Conservation (phyloP, 441 rosid genomes). For the Cnidoscolus chayamansa region DNA sequence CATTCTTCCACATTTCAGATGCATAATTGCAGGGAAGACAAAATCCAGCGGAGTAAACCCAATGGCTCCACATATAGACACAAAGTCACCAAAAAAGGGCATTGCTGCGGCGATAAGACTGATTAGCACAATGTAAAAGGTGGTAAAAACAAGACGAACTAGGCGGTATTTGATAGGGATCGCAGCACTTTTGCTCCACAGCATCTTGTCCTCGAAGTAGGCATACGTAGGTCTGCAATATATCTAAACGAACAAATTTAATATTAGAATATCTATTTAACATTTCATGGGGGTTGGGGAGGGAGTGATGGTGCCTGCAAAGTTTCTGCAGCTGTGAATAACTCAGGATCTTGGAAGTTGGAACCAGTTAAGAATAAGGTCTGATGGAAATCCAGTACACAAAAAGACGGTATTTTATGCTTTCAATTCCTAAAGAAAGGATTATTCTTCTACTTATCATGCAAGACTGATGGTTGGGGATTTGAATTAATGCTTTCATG, state of each 20-base stretch:
- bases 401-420: too few species aligned
- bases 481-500: too few species aligned
- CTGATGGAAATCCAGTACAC: too few species aligned
- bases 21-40: constrained; percentile 48
- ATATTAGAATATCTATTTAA: neutral
- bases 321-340: too few species aligned
- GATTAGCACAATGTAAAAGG: constrained; percentile 35
- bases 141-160: constrained; percentile 35
- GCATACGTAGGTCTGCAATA: constrained; percentile 58
- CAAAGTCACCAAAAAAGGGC: constrained; percentile 54
- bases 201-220: constrained; percentile 36
- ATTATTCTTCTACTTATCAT: too few species aligned
- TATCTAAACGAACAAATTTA: constrained; percentile 26
- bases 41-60: constrained; percentile 58
- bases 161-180: constrained; percentile 18
- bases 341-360: too few species aligned
- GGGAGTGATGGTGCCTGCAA: too few species aligned
- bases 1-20: constrained; percentile 43
- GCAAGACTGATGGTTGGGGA: too few species aligned
- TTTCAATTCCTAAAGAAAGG: neutral
- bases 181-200: neutral
- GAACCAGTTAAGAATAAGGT: too few species aligned
- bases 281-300: too few species aligned
- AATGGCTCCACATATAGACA: constrained; percentile 51
- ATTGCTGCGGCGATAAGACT: constrained; percentile 40